Evolutionary conservation across 768 basidiomycete species (phyloP), one percentile per base, ranked within the genome.

Genomic region (Russula ochroleuca): DNA sequence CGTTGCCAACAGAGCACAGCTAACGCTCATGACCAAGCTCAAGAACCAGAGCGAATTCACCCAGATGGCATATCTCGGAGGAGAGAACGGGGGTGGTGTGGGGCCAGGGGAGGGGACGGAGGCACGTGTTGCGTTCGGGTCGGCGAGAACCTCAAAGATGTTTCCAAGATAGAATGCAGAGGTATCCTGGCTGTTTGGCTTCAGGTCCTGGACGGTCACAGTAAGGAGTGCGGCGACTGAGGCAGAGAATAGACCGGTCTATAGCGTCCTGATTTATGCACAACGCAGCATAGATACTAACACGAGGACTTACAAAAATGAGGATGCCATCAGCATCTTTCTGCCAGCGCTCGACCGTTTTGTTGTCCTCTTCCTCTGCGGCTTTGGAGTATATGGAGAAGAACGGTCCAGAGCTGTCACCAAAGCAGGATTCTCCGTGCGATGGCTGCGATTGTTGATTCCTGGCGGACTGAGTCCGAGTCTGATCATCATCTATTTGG

Each of bases 11-110:
- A 57, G 8, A 6, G 64, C 33, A 31, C 53, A 48, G 2, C 9
- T 31, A 2, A 58, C 25, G 9, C 47, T 35, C 38, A 45, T 40
- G 3, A 38, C 5, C 28, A 65, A 41, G 31, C 66, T 60, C 57
- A 45, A 5, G 49, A 51, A 56, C 63, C 63, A 67, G 21, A 60
- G 3, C 6, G 40, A 21, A 19, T 67, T 66, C 38, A 65, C 47
- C 14, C 47, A 23, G 25, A 53, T 1, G 1, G 52, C 28, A 17
- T 57, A 53, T 41, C 23, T n/a, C 5, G 54, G 37, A 17, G 54
- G 54, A 55, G 54, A 55, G 40, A 55, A 55, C 1, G 25, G 25
- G 1, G 15, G 50, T 5, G 13, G 53, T 21, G 2, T n/a, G 35
- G 21, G 3, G 1, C 23, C 0, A 10, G 31, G 17, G 9, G 35